These are phyloP conservation scores for Lyophyllum decastes DNA, from an alignment of 768 basidiomycete species.

Conservation along the genomic window DNA sequence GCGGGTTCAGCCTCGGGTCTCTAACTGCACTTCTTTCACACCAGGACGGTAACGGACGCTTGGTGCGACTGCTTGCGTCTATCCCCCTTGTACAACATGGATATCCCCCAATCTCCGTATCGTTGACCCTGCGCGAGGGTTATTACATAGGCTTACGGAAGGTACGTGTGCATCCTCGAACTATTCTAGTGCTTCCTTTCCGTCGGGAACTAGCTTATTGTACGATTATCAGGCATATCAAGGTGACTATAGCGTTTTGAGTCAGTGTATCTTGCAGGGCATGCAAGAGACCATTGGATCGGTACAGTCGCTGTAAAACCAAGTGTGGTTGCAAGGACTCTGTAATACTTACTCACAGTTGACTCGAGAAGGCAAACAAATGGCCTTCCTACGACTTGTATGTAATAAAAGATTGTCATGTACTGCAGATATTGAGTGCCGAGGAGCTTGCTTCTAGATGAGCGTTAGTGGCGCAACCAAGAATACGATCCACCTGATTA, in stretches of 20 bases:
- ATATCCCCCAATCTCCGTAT: slow-evolving; percentile 30
- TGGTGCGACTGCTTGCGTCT: slow-evolving; percentile 29
- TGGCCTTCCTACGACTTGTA: too few relatives aligned
- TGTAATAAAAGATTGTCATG: too few relatives aligned
- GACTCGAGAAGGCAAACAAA: too few relatives aligned
- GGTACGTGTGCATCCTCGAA: slow-evolving; percentile 12
- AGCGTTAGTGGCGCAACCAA: too few relatives aligned
- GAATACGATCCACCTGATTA: too few relatives aligned
- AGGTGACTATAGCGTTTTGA: slow-evolving; percentile 23
- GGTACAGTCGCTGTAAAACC: not conserved
- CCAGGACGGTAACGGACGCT: slow-evolving; percentile 33
- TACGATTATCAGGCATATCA: slow-evolving; percentile 18
- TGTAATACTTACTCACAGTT: too few relatives aligned
- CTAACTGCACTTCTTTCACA: not conserved
- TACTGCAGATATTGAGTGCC: too few relatives aligned
- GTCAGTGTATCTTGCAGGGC: slow-evolving; percentile 23
- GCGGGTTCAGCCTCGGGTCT: not conserved
- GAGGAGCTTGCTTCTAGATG: too few relatives aligned
- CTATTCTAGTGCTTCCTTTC: not conserved
- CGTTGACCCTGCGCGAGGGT: slow-evolving; percentile 18
- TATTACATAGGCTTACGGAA: slow-evolving; percentile 27
- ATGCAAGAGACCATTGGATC: slow-evolving; percentile 23
- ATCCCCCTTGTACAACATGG: slow-evolving; percentile 29
- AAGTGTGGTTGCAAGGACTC: too few relatives aligned
- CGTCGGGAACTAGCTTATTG: not conserved